phyloP scores from a whole-genome alignment of 73 alveolate genomes.

The Blepharisma japonicum region DNA sequence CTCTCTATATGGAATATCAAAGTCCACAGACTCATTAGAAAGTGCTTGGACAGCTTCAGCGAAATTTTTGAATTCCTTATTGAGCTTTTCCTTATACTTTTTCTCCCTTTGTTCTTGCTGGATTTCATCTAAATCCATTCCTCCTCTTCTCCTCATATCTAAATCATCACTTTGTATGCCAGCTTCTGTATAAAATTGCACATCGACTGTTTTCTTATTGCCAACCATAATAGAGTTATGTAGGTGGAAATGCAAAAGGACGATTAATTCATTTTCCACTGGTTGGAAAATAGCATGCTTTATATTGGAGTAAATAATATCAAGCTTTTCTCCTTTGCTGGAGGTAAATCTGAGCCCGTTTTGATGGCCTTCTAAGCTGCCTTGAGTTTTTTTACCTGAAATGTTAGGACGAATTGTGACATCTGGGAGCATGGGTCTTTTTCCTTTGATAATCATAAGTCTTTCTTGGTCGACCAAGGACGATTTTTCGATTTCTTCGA shows the following conservation, averaged over 20 bases:
- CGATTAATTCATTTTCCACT: slow-evolving; percentile 85
- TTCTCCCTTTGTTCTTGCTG: slow-evolving; percentile 90
- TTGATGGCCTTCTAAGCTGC: slow-evolving; percentile 81
- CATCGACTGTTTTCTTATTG: slow-evolving; percentile 72
- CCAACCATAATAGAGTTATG: slow-evolving; percentile 83
- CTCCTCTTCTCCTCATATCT: slow-evolving; percentile 63
- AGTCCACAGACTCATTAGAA: slow-evolving; percentile 67
- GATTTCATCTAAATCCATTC: slow-evolving; percentile 82
- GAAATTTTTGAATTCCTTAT: slow-evolving; percentile 70
- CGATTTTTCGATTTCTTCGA: slow-evolving; percentile 67
- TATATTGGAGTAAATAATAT: slow-evolving; percentile 77
- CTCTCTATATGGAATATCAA: slow-evolving; percentile 87
- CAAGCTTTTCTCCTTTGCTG: slow-evolving; percentile 75
- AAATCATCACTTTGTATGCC: slow-evolving; percentile 90
- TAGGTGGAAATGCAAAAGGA: slow-evolving; percentile 83
- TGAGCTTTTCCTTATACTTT: slow-evolving; percentile 68
- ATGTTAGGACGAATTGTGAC: slow-evolving; percentile 79
- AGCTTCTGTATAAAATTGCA: slow-evolving; percentile 86
- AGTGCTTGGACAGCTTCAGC: slow-evolving; percentile 60
- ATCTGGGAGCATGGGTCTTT: slow-evolving; percentile 64
- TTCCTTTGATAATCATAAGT: slow-evolving; percentile 63
- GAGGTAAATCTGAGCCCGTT: slow-evolving; percentile 88
- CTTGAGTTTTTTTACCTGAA: slow-evolving; percentile 79
- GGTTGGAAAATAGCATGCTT: slow-evolving; percentile 92
- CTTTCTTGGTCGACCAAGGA: slow-evolving; percentile 67